Evolutionary conservation across 257 asterid species (phyloP), one percentile per base, ranked within the genome.

Genomic region (Solanum peruvianum): DNA sequence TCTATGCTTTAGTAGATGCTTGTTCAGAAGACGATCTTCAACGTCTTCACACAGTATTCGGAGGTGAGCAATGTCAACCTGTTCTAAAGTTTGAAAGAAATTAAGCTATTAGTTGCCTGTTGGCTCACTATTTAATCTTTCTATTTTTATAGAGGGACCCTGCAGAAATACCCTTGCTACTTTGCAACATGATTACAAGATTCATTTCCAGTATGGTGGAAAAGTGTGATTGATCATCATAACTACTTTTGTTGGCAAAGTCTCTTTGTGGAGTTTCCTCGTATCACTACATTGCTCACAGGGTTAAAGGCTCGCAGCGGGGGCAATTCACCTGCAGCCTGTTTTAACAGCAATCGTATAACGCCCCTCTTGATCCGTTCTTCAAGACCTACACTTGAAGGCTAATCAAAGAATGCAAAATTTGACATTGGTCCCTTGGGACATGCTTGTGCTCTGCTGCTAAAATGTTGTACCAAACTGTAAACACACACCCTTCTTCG

Each of bases 21-120:
- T 97, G 99, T 93, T 95, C 97, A 8, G 87, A 89, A 9, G 96
- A 93, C 41, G 96, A 97, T 88, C 94, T 95, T 89, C 97, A 97
- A 88, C 92, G 89, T 86, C 98, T 97, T 85, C 99, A 97, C 88
- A 93, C 98, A 42, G 85, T 69, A 70, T 97, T 97, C 88, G 98
- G 98, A 92, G 99, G 98, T 97, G 87, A 88, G 89, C 83, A 67
- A 49, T 87, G 49, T 85, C 44, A 11, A 42, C 49, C 81, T 87
- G 84, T 35, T 67, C 60, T 27, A 15, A 77, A 37, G 60, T 66
- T 64, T 45, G 71, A 27, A 88, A 58, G 56, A 64, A 42, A 49
- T 83, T 78, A 35, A 27, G 69, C 67, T 49, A 15, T 41, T 15
- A 44, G 35, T 75, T 3, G 41, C 70, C 85, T 60, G 35, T 75